Evolutionary conservation across 2,329 filamentous ascomycete species (phyloP), one percentile per base, ranked within the genome.

Genomic region (Trichoderma brevicompactum): DNA sequence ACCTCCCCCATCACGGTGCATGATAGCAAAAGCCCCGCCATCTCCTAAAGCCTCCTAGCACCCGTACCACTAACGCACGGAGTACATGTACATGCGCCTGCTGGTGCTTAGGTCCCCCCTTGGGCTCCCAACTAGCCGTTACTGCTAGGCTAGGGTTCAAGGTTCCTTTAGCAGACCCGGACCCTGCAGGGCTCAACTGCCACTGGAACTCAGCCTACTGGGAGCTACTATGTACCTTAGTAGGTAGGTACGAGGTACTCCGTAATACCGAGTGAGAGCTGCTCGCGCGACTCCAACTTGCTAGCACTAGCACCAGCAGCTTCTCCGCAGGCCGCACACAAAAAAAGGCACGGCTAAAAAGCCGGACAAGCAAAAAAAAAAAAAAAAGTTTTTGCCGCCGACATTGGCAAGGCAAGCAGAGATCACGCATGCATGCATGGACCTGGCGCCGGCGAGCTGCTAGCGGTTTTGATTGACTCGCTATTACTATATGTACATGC

Each of bases 301-400:
- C 53, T 58, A 56, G n/a, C 23, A 56, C 40, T 46, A 44, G 54
- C 23, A 28, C 23, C 23, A 28, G n/a, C n/a, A 28, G 23, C 23
- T 3, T 5, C 23, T 28, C 23, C 23, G 23, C 32, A 44, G 59
- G 38, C 48, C 48, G 38, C 59, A 62, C 56, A 60, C 44, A 60
- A 50, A 40, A 32, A 49, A 28, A 28, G 23, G 23, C 23, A 28
- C 23, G 23, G 23, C n/a, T 15, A 60, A 49, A 49, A 60, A 60
- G 15, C 23, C 5, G 2, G 17, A 38, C 13, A 38, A n/a, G 12
- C 40, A 48, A 60, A 19, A 60, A 60, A 61, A 62, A 48, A 60
- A 19, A 60, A 60, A 61, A 62, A 62, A 53, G 48, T 62, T 62
- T 62, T 62, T 53, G 59, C 59, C 59, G 48, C 48, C 59, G 23